Evolutionary conservation across 306 rosid species (phyloP), one percentile per base, ranked within the genome.

Genomic region (Quercus rubra): DNA sequence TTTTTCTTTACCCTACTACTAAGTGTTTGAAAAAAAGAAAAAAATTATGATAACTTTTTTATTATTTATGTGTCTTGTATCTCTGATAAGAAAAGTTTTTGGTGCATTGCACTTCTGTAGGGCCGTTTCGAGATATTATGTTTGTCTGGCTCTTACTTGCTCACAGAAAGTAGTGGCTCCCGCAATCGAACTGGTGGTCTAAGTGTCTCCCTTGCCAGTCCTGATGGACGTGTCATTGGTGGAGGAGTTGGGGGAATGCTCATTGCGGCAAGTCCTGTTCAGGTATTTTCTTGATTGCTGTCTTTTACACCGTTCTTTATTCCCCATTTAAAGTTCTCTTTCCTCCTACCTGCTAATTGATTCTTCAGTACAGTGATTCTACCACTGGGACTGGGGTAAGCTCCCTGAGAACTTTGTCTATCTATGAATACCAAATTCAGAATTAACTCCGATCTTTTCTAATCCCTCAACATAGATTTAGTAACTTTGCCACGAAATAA

Each of bases 111-210:
- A 75, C 18, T 78, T 86, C 25, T 63, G 70, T 76, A 96, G 99
- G 99, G 99, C 41, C 96, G 92, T 56, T 96, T 90, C 46, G 98
- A 93, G 92, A 96, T 96, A 81, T 74, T 96, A 64, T 90, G 94
- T 87, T 87, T 96, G 43, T 83, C 98, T 19, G 99, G 99, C 75
- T 93, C 97, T 63, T 93, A 89, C 78, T 72, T 93, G 82, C 89
- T 87, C 33, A 83, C 86, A 30, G 98, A 93, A 59, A 70, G 74
- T 41, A 80, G 83, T 77, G 91, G 89, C 61, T 78, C 97, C 41
- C 85, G 90, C 49, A 91, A 87, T 55, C 91, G 94, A 83, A 80
- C 84, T 15, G 99, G 97, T 6, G 88, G 97, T 20, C 79, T 96
- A 1, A 91, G 88, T 66, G 92, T 96, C 67, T 85, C 97, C 64